Evolutionary conservation across 2,329 filamentous ascomycete genomes (phyloP).

Genomic region (Didymella keratinophila): DNA sequence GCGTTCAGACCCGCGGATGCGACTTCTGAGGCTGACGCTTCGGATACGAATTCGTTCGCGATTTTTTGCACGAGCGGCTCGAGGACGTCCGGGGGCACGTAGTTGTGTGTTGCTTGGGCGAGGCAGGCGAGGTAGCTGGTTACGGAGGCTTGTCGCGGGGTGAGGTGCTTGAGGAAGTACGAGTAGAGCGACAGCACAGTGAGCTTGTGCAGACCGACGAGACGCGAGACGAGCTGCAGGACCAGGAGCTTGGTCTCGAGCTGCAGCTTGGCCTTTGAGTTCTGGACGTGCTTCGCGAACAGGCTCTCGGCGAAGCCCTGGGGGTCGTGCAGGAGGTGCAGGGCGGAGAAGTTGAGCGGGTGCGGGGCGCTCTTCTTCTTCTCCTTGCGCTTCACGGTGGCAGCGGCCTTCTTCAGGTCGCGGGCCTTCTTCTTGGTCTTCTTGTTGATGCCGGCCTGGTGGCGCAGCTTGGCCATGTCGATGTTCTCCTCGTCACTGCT

Average conservation of each 20-base stretch:
- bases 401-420: conserved; percentile 78
- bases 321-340: conserved; percentile 92
- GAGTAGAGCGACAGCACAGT: conserved; percentile 92
- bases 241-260: conserved; percentile 91
- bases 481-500: conserved; percentile 79
- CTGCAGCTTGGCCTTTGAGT: conserved; percentile 81
- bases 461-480: conserved; percentile 82
- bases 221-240: conserved; percentile 85
- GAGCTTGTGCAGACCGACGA: conserved; percentile 92
- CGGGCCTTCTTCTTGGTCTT: conserved; percentile 90
- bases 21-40: conserved; percentile 89
- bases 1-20: conserved; percentile 91
- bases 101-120: conserved; percentile 87
- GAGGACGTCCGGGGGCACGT: conserved; percentile 90
- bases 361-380: conserved; percentile 88
- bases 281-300: conserved; percentile 91
- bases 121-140: conserved; percentile 92
- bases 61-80: conserved; percentile 94
- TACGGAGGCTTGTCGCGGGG: conserved; percentile 85
- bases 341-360: conserved; percentile 91
- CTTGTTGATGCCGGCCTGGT: conserved; percentile 92
- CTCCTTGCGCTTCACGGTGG: conserved; percentile 80
- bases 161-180: conserved; percentile 91
- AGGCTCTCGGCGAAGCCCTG: conserved; percentile 91
- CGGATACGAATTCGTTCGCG: conserved; percentile 97